phyloP scores from a whole-genome alignment of 352 stramenopile species.

The Phytophthora chlamydospora region DNA sequence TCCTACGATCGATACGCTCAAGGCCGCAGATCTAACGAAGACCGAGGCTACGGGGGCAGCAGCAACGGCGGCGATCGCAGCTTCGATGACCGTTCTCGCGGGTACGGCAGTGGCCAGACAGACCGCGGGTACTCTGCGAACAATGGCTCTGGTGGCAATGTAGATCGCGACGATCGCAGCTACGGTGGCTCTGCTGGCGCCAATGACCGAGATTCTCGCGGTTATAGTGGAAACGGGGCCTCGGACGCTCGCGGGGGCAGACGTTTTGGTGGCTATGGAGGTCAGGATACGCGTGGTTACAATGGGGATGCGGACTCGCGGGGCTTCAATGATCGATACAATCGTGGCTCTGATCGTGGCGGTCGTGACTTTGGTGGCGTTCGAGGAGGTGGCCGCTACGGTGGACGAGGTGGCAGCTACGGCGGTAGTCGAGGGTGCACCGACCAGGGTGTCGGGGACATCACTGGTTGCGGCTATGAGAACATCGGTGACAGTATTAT shows the following conservation, averaged over 20 bases:
- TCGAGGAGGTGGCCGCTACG: conserved; percentile 6
- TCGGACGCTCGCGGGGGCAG: too few relatives aligned
- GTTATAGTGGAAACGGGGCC: background rate
- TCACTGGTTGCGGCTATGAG: conserved; percentile 56
- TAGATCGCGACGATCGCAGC: background rate
- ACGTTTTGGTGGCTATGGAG: background rate
- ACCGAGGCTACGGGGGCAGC: background rate
- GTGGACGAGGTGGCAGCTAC: background rate
- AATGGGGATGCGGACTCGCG: background rate
- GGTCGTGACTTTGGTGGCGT: conserved; percentile 3
- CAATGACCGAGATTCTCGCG: background rate
- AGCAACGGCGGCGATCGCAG: background rate
- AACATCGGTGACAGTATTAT: conserved; percentile 47
- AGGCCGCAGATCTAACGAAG: background rate
- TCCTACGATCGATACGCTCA: conserved; percentile 12
- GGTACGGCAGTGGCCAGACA: background rate
- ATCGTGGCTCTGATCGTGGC: background rate
- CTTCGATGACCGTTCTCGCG: conserved; percentile 11
- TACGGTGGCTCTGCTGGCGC: background rate
- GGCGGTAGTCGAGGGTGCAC: background rate
- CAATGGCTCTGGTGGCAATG: background rate
- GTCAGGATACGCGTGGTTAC: background rate
- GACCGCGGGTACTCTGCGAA: conserved; percentile 3
- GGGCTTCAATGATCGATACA: background rate
- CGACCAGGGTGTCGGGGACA: conserved; percentile 5